Conservation (phyloP, 1,139 yeast species). For the Lodderomyces parapsilosis region DNA sequence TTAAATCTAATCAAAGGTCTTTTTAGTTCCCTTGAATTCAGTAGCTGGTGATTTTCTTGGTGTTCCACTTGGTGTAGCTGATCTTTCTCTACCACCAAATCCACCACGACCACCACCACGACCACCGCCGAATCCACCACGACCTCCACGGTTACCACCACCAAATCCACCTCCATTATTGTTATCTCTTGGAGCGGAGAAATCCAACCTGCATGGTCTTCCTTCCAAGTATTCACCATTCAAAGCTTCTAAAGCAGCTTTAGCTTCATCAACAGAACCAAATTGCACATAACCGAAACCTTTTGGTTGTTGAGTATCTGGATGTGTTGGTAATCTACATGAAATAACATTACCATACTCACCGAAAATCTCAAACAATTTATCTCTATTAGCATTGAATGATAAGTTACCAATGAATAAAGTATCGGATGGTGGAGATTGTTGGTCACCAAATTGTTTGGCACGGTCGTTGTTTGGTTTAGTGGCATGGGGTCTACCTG, state of each 20-base stretch:
- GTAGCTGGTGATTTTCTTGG: slow-evolving; percentile 36
- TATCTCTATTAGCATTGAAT: slow-evolving; percentile 82
- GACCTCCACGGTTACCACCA: slow-evolving; percentile 32
- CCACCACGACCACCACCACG: slow-evolving; percentile 35
- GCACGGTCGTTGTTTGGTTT: slow-evolving; percentile 73
- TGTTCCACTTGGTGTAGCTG: slow-evolving; percentile 41
- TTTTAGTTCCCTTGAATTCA: slow-evolving; percentile 73
- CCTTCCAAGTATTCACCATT: slow-evolving; percentile 89
- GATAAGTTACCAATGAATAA: slow-evolving; percentile 94
- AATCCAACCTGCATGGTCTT: slow-evolving; percentile 93
- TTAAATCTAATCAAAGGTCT: slow-evolving; percentile 63
- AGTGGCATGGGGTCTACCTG: slow-evolving; percentile 67
- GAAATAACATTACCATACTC: slow-evolving; percentile 79
- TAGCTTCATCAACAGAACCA: slow-evolving; percentile 83
- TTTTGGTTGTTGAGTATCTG: slow-evolving; percentile 97
- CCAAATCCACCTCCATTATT: slow-evolving; percentile 35
- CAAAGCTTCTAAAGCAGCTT: slow-evolving; percentile 81
- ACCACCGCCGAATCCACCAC: slow-evolving; percentile 29
- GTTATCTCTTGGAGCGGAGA: slow-evolving; percentile 82
- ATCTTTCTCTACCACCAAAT: slow-evolving; percentile 45
- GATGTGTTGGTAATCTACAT: slow-evolving; percentile 95
- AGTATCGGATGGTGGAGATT: slow-evolving; percentile 91
- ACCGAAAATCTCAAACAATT: slow-evolving; percentile 68
- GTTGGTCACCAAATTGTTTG: slow-evolving; percentile 81
- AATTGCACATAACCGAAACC: slow-evolving; percentile 98